Conservation (phyloP, 768 basidiomycete genomes). For the Sarcodon sp. region DNA sequence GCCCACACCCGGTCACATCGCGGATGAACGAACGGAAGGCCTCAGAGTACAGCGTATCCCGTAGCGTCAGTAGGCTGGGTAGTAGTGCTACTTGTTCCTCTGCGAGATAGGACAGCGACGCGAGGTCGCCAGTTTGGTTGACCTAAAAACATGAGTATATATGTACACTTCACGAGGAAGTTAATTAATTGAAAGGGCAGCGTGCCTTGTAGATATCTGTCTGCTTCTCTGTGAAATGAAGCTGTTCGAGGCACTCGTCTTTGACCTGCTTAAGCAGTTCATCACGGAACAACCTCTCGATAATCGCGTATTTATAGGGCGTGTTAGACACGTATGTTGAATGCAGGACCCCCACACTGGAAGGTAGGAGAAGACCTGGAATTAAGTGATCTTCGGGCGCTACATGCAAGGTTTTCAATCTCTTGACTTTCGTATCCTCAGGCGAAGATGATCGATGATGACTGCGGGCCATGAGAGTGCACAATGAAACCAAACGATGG, state of each 20-base stretch:
- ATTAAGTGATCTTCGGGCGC: slow-evolving; percentile 27
- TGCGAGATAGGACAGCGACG: slow-evolving; percentile 81
- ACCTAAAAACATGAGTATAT: slow-evolving; percentile 37
- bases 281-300: slow-evolving; percentile 76
- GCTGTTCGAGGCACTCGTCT: slow-evolving; percentile 68
- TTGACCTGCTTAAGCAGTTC: slow-evolving; percentile 70
- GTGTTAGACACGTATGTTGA: slow-evolving; percentile 38
- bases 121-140: slow-evolving; percentile 93
- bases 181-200: slow-evolving; percentile 1
- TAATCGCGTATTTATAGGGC: slow-evolving; percentile 76
- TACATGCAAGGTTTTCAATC: not conserved
- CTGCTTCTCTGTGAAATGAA: slow-evolving; percentile 86
- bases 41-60: slow-evolving; percentile 83
- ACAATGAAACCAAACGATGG: too few relatives aligned
- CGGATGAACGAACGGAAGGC: slow-evolving; percentile 76
- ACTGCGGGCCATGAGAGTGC: too few relatives aligned
- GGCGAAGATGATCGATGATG: too few relatives aligned
- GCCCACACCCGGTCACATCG: slow-evolving; percentile 83
- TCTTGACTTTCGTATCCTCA: too few relatives aligned
- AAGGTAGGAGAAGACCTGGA: slow-evolving; percentile 40
- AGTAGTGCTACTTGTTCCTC: slow-evolving; percentile 67
- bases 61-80: slow-evolving; percentile 67
- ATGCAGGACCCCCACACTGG: slow-evolving; percentile 42
- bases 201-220: slow-evolving; percentile 95
- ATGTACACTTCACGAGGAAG: not conserved